Evolutionary conservation across 805 yeast genomes (phyloP).

Genomic region (Lipomyces sp.): DNA sequence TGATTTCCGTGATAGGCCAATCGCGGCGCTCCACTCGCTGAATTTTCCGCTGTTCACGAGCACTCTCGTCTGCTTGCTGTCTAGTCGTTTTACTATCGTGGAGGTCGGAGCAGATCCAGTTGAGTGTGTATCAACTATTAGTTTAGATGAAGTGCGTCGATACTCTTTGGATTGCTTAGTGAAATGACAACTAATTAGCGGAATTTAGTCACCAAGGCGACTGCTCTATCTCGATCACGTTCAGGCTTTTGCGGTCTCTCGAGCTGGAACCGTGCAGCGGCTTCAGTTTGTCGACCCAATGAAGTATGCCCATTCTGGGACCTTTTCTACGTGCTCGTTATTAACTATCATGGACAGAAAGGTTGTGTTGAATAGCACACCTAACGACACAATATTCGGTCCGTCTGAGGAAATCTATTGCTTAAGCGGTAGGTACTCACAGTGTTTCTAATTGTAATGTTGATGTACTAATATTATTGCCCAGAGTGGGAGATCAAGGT

Average conservation of each 20-base stretch:
- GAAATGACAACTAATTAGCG: neutral
- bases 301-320: neutral
- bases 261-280: neutral
- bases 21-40: neutral
- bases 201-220: slow-evolving; percentile 18
- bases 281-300: slow-evolving; percentile 25
- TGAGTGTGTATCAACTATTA: slow-evolving; percentile 17
- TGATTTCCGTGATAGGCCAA: slow-evolving; percentile 5
- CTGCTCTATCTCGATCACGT: slow-evolving; percentile 17
- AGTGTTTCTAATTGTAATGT: too few relatives aligned
- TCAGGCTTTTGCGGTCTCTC: slow-evolving; percentile 23
- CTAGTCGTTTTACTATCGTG: slow-evolving; percentile 14
- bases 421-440: slow-evolving; percentile 19
- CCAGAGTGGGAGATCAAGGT: slow-evolving; percentile 24
- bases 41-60: neutral
- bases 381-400: slow-evolving; percentile 1
- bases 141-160: slow-evolving; percentile 5
- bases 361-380: slow-evolving; percentile 9
- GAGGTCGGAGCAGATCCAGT: slow-evolving; percentile 14
- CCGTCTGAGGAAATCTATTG: slow-evolving; percentile 13
- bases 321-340: neutral
- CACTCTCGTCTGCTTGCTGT: slow-evolving; percentile 6
- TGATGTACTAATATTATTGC: neutral
- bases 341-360: slow-evolving; percentile 1
- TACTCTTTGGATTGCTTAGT: neutral